Conservation (phyloP, 345 rosid species). For the thale cress (Arabidopsis thaliana) region TAIR10.1 NC_003070.9:3833001-3833500, state of each 20-base stretch:
- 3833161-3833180: slow-evolving; percentile 90
- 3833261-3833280: neutral
- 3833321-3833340: slow-evolving; percentile 57
- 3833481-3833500: slow-evolving; percentile 76
- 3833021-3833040: neutral
- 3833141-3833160: slow-evolving; percentile 1
- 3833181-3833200: slow-evolving; percentile 91
- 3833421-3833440: slow-evolving; percentile 58
- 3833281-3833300: slow-evolving; percentile 17
- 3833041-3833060: neutral
- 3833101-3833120: slow-evolving; percentile 10
- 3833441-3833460: slow-evolving; percentile 63
- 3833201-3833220: slow-evolving; percentile 85
- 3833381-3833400: slow-evolving; percentile 64
- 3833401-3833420: slow-evolving; percentile 69
- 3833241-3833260: neutral
- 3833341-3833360: slow-evolving; percentile 63
- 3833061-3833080: neutral
- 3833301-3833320: slow-evolving; percentile 15
- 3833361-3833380: slow-evolving; percentile 46
- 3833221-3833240: slow-evolving; percentile 67
- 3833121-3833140: slow-evolving; percentile 28
- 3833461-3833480: slow-evolving; percentile 75
- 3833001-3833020: slow-evolving; percentile 67
- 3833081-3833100: neutral